Percentiles rank a stretch among this genome's conserved stretches.
Conservation (phyloP, 768 basidiomycete species). For the Heimioporus sp. region DNA sequence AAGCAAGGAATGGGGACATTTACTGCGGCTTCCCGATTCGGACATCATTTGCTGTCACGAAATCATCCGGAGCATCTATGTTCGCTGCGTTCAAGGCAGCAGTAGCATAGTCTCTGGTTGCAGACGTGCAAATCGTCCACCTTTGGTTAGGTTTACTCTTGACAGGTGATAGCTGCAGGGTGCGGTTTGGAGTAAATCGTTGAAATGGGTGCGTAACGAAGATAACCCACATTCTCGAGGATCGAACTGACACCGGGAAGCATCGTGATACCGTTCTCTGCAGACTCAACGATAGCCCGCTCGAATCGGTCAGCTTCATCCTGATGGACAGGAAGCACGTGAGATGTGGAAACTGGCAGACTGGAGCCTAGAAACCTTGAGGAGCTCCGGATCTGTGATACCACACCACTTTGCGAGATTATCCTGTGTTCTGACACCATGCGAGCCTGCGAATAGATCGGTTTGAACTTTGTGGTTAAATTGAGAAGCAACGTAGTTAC, state of each 20-base stretch:
- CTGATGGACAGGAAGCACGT: constrained; percentile 34
- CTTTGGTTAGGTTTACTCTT: constrained; percentile 49
- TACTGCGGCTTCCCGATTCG: constrained; percentile 76
- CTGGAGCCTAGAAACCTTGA: constrained; percentile 49
- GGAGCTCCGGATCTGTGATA: constrained; percentile 61
- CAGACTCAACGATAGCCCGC: constrained; percentile 65
- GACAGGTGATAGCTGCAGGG: constrained; percentile 25
- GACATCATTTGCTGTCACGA: constrained; percentile 86
- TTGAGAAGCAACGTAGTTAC: constrained; percentile 37
- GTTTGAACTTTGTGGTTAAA: neutral
- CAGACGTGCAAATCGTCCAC: constrained; percentile 90
- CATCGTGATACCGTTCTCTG: constrained; percentile 58
- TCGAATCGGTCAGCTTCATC: constrained; percentile 78
- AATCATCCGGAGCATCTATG: constrained; percentile 67
- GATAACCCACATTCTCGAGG: constrained; percentile 48
- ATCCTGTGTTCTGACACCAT: constrained; percentile 83
- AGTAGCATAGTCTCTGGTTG: constrained; percentile 72
- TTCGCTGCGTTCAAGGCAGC: constrained; percentile 66
- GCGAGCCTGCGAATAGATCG: constrained; percentile 48
- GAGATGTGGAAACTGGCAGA: neutral
- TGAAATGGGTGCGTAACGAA: neutral
- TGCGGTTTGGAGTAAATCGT: constrained; percentile 4
- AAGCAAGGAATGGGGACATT: constrained; percentile 11
- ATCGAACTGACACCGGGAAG: constrained; percentile 70
- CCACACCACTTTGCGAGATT: constrained; percentile 73